A percentile compares a stretch with the other conserved stretches of the same genome.
Evolutionary conservation across 2,329 filamentous ascomycete genomes (phyloP).

Genomic region (Ceratocystis alfenasii): DNA sequence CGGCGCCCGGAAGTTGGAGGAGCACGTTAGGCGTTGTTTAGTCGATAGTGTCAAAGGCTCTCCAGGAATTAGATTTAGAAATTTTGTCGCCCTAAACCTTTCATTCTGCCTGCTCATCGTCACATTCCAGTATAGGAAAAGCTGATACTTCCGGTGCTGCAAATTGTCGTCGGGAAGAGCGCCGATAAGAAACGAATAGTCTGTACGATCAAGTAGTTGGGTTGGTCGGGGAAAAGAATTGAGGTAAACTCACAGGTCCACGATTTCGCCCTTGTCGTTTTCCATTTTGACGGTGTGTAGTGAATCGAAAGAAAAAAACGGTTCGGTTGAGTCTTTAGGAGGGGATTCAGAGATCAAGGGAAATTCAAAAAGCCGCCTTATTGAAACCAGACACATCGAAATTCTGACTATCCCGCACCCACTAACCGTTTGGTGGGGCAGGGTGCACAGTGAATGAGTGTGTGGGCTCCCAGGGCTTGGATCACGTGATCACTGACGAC

Average conservation of each 20-base stretch:
- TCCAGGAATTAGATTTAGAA: background rate
- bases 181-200: constrained; percentile 8
- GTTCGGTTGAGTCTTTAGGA: constrained; percentile 21
- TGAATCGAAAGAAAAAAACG: constrained; percentile 23
- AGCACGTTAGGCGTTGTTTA: background rate
- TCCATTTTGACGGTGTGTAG: constrained; percentile 62
- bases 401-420: constrained; percentile 18
- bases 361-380: constrained; percentile 22
- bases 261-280: constrained; percentile 99
- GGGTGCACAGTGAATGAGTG: constrained; percentile 20
- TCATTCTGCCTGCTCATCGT: background rate
- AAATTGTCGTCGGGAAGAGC: background rate
- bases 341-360: constrained; percentile 22
- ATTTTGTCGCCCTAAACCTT: background rate
- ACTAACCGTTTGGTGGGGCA: constrained; percentile 21
- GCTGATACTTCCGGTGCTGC: background rate
- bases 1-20: background rate
- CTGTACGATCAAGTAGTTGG: background rate
- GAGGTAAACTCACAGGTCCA: constrained; percentile 70
- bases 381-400: constrained; percentile 20
- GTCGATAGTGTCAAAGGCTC: background rate
- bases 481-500: constrained; percentile 6
- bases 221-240: background rate
- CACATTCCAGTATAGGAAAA: background rate
- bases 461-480: constrained; percentile 21